Percentiles rank a stretch among this genome's conserved stretches.
Evolutionary conservation across 2,329 filamentous ascomycete species (phyloP).

Genomic region (Aspergillus eucalypticola): DNA sequence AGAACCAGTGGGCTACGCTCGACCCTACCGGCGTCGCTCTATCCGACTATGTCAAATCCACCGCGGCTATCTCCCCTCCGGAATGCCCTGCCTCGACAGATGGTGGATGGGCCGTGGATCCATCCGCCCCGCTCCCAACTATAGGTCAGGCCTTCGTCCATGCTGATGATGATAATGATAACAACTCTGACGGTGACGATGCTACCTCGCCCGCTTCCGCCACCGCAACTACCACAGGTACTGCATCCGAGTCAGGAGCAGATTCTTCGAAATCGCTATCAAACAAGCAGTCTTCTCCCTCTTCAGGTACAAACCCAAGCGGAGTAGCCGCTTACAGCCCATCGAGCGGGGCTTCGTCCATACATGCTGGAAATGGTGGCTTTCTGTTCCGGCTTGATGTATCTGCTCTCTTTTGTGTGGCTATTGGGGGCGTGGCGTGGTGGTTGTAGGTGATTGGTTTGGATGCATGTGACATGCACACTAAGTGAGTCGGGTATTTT

Average conservation of each 20-base stretch:
- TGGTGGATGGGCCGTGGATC: slow-evolving; percentile 71
- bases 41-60: slow-evolving; percentile 66
- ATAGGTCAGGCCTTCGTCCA: slow-evolving; percentile 56
- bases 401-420: slow-evolving; percentile 8
- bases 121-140: slow-evolving; percentile 68
- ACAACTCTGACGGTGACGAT: too few species aligned
- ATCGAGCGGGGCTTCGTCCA: too few species aligned
- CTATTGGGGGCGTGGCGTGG: slow-evolving; percentile 9
- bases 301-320: too few species aligned
- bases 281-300: too few species aligned
- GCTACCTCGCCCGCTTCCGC: not conserved
- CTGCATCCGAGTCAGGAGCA: not conserved
- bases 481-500: too few species aligned
- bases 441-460: slow-evolving; percentile 11
- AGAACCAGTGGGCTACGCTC: slow-evolving; percentile 72
- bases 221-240: not conserved
- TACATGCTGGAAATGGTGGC: not conserved
- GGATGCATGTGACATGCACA: not conserved
- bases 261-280: not conserved
- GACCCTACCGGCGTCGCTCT: slow-evolving; percentile 68
- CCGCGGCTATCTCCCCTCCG: slow-evolving; percentile 61
- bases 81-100: slow-evolving; percentile 70
- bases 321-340: too few species aligned
- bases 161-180: too few species aligned
- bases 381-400: not conserved